These are phyloP conservation scores for Fusarium albidum DNA, from an alignment of 2,329 filamentous ascomycete species.

Conservation along the genomic window DNA sequence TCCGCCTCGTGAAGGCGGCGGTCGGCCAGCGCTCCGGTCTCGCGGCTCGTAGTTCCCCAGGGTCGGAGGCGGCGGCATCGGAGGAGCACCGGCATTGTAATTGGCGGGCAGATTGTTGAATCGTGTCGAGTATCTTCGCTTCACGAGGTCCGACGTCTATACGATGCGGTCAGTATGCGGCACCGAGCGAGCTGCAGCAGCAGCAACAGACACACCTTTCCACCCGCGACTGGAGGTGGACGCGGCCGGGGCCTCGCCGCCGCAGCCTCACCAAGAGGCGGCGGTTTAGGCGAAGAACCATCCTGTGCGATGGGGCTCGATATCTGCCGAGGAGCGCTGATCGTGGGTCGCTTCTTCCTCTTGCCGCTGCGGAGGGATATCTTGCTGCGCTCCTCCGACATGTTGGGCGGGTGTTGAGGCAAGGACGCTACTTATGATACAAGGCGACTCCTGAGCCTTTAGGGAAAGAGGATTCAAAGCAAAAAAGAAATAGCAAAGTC, in stretches of 20 bases:
- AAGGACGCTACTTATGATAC: not conserved
- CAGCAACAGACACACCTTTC: constrained; percentile 56
- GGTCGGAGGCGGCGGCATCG: constrained; percentile 73
- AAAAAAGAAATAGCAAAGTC: constrained; percentile 1
- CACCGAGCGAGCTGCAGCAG: constrained; percentile 2
- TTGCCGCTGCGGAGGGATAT: constrained; percentile 71
- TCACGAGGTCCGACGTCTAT: constrained; percentile 83
- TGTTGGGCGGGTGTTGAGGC: constrained; percentile 43
- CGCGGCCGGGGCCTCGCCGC: constrained; percentile 54
- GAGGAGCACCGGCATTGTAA: constrained; percentile 73
- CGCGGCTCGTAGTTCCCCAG: constrained; percentile 65
- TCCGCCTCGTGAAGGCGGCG: constrained; percentile 61
- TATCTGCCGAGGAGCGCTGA: constrained; percentile 70
- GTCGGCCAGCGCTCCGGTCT: constrained; percentile 51
- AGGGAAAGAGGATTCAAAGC: constrained; percentile 1
- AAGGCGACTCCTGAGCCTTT: not conserved
- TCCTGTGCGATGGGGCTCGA: constrained; percentile 66
- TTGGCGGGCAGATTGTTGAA: constrained; percentile 81
- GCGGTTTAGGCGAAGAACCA: constrained; percentile 47
- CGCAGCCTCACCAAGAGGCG: constrained; percentile 36
- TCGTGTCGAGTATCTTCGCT: constrained; percentile 91
- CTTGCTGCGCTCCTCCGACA: constrained; percentile 70
- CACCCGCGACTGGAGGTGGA: constrained; percentile 60
- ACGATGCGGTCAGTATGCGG: constrained; percentile 28
- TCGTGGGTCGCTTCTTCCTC: constrained; percentile 67